Conservation (phyloP, 2,329 filamentous ascomycete genomes). For the Knufia petricola region DNA sequence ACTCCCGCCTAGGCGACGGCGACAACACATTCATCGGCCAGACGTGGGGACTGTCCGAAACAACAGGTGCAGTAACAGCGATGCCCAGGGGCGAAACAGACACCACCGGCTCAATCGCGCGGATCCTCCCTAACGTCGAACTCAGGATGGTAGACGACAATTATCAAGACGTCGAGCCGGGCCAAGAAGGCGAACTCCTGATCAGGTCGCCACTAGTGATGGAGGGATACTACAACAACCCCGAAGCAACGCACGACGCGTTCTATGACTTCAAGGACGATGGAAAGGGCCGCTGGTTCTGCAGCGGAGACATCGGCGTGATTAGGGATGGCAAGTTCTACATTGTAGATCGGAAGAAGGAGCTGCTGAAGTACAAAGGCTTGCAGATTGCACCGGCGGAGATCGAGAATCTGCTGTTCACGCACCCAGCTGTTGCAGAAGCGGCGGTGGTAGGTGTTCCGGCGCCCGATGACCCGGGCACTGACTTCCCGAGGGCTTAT, state of each 20-base stretch:
- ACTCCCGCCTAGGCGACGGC: conserved; percentile 37
- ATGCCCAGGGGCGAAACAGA: conserved; percentile 35
- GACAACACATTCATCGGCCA: conserved; percentile 38
- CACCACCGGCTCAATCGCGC: conserved; percentile 39
- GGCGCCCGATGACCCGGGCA: conserved; percentile 25
- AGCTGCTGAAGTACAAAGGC: conserved; percentile 49
- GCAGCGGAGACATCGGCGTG: conserved; percentile 77
- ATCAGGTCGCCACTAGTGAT: conserved; percentile 48
- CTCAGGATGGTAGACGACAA: conserved; percentile 21
- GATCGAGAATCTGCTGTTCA: conserved; percentile 36
- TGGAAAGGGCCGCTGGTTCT: conserved; percentile 61
- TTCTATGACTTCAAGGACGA: conserved; percentile 20
- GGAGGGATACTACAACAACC: conserved; percentile 25
- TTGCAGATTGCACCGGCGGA: conserved; percentile 43
- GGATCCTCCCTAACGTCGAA: conserved; percentile 16
- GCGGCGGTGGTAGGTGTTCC: conserved; percentile 38
- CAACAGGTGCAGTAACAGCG: conserved; percentile 38
- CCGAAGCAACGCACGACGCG: conserved; percentile 15
- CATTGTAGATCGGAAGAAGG: conserved; percentile 76
- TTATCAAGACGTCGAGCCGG: conserved; percentile 24
- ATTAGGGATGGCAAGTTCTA: conserved; percentile 72
- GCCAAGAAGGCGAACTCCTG: conserved; percentile 49
- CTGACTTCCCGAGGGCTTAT: conserved; percentile 36
- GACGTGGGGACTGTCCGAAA: conserved; percentile 52
- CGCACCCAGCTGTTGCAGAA: conserved; percentile 34